Evolutionary conservation across 2,329 filamentous ascomycete genomes (phyloP).

Genomic region (Trichoderma hamatum): DNA sequence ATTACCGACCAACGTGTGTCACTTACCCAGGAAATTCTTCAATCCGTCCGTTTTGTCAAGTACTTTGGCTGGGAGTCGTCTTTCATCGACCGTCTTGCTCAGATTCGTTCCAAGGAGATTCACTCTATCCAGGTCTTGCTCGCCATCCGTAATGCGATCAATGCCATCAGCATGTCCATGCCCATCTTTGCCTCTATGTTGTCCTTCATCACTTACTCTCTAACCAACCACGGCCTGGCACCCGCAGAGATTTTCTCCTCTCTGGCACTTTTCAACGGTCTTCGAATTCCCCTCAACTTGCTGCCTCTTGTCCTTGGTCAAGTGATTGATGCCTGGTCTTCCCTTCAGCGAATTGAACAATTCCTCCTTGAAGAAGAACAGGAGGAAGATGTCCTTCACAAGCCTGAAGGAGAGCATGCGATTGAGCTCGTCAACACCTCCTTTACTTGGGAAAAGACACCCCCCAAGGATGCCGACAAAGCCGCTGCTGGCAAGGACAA

Average conservation of each 20-base stretch:
- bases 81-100: constrained; percentile 75
- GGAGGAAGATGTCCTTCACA: constrained; percentile 65
- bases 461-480: constrained; percentile 56
- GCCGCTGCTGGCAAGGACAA: constrained; percentile 44
- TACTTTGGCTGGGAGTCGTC: constrained; percentile 94
- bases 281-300: constrained; percentile 87
- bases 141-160: constrained; percentile 81
- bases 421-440: constrained; percentile 72
- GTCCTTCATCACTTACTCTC: constrained; percentile 81
- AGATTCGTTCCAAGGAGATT: constrained; percentile 77
- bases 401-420: constrained; percentile 64
- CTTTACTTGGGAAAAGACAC: constrained; percentile 84
- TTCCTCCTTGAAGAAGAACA: constrained; percentile 87
- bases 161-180: constrained; percentile 80
- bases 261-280: constrained; percentile 86
- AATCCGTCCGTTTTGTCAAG: constrained; percentile 92
- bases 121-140: constrained; percentile 80
- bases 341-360: constrained; percentile 81
- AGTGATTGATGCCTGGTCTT: constrained; percentile 85
- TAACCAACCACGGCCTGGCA: constrained; percentile 67
- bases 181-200: constrained; percentile 96
- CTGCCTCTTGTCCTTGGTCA: constrained; percentile 87
- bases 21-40: constrained; percentile 88
- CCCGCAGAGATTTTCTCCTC: constrained; percentile 89
- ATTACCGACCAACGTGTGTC: constrained; percentile 91